Base-by-base conservation (phyloP, 495 filamentous ascomycete genomes). In the Neurospora sp. region DNA sequence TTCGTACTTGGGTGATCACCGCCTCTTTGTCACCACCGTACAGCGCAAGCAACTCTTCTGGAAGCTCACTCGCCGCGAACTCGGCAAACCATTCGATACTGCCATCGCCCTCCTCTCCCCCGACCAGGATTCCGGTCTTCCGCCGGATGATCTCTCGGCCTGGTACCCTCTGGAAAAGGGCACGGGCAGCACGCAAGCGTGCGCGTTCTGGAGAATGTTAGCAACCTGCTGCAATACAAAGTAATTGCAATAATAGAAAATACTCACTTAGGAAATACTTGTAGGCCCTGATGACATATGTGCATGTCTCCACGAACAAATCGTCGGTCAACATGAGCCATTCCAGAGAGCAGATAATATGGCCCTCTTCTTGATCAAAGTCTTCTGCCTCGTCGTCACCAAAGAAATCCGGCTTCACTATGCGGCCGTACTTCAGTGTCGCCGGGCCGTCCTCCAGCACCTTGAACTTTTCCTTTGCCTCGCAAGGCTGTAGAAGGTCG, bases 311-410 rank as follows among this genome's bases (percentile, higher is more conserved):
- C 38, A 84, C 79, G 86, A 92, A 93, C 71, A 93, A 84, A 2
- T 86, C 90, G 37, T 91, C 89, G 16, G 93, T 84, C 65, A 91
- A 82, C 73, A 92, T 81, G 78, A 93, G 90, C 96, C 96, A 99
- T 76, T 97, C 92, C 71, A 97, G 79, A 70, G 90, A 89, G 44
- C 90, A 87, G 69, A 98, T 93, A 72, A 97, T 82, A 53, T 87
- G 82, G 68, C 92, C 87, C 72, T 97, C 93, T 69, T 87, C 76
- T 14, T 70, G n/a, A 17, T 82, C 78, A 7, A 84, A 80, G 16
- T 81, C 79, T 16, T 88, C 86, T 17, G 89, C 77, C 22, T 65
- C 31, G 48, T 88, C 84, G 5, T 88, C 86, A 20, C 90, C 90
- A 35, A 93, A 89, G 75, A 92, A 89, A 72, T 90, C 88, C 31